Evolutionary conservation across 805 yeast genomes (phyloP), one percentile per base, ranked within the genome.

Genomic region (Candida rishiriensis): DNA sequence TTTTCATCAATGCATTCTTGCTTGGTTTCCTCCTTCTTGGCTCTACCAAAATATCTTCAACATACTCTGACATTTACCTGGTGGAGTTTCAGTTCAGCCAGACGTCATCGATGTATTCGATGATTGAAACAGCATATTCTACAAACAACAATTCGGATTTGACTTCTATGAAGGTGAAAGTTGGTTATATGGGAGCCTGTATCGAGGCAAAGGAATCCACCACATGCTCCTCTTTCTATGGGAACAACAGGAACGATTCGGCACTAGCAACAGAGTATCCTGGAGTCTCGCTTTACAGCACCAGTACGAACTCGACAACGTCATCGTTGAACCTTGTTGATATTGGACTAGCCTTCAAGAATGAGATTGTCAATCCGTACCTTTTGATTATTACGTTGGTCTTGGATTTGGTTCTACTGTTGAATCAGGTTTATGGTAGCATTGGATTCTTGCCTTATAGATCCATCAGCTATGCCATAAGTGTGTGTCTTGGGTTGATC

Each of bases 121-220:
- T 70, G 38, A 67, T 78, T 26, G 51, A 68, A 47, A 52, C 61
- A 0, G 70, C 74, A 0, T 72, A 71, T 44, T 48, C 52, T 2
- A 40, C 55, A 2, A 49, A 59, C 21, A 65, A 67, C 38, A 44
- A 62, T 3, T 54, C 71, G 0, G 66, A 65, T 2, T 54, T 73
- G 17, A 61, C 72, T 11, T 55, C 62, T 3, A 65, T 81, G 59
- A 49, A 62, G 5, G 71, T 83, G 3, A 67, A 66, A 36, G 71
- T 79, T 10, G 83, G 84, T 9, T 81, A 79, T 51, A 52, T 78
- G 52, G 80, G 82, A 1, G 61, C 80, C 21, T 83, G 89, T 56
- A 60, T 80, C 4, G 68, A 68, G 2, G 47, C 65, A 1, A 55
- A 59, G 26, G 63, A 61, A 13, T 46, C 54, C 3, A 44, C 58